Conservation (phyloP, 2,329 filamentous ascomycete species). For the Microsporum audouinii region DNA sequence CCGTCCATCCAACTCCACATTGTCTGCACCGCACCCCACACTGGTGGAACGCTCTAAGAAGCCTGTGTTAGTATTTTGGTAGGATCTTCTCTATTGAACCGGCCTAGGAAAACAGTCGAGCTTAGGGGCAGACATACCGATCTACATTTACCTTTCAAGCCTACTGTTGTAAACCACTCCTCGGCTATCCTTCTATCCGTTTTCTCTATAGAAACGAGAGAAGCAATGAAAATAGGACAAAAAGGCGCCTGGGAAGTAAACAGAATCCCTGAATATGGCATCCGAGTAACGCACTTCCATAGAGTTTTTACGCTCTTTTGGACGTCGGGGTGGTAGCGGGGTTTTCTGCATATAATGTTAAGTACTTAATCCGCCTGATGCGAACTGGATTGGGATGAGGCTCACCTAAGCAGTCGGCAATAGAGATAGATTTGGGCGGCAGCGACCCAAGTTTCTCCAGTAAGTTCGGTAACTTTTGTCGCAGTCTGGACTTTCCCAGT, state of each 20-base stretch:
- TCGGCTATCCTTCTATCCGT: constrained; percentile 8
- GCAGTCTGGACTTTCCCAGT: constrained; percentile 7
- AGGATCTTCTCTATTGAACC: background rate
- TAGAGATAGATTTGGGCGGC: constrained; percentile 14
- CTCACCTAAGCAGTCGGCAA: constrained; percentile 11
- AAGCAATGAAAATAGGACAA: constrained; percentile 9
- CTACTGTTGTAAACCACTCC: constrained; percentile 7
- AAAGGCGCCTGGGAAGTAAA: constrained; percentile 12
- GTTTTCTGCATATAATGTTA: constrained; percentile 5
- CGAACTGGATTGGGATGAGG: background rate
- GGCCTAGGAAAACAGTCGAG: background rate
- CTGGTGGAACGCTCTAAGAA: constrained; percentile 5
- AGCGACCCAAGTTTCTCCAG: constrained; percentile 11
- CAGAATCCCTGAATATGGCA: constrained; percentile 9
- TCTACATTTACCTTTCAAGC: background rate
- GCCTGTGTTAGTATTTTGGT: background rate
- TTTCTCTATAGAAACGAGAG: constrained; percentile 6
- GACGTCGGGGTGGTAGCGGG: constrained; percentile 11
- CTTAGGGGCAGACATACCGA: background rate
- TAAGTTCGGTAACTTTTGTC: constrained; percentile 10
- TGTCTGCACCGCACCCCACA: background rate
- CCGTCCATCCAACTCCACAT: constrained; percentile 3
- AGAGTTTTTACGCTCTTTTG: constrained; percentile 1
- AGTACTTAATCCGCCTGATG: background rate
- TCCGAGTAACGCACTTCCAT: constrained; percentile 5